Conservation (phyloP, 805 yeast genomes). For the Starmerella davenportii region DNA sequence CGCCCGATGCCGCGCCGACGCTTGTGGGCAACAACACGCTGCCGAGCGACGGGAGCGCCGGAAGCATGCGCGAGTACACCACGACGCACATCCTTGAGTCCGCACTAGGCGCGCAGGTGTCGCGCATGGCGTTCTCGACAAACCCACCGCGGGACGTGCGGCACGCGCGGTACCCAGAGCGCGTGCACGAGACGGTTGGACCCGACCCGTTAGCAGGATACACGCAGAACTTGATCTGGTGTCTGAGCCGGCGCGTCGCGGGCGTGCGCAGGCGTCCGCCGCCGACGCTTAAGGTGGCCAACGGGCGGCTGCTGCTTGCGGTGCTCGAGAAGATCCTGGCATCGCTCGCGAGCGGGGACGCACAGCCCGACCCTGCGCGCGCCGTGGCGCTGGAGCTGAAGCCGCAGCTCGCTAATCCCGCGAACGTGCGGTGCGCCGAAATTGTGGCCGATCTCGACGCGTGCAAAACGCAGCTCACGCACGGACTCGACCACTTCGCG, state of each 20-base stretch:
- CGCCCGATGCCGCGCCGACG: neutral
- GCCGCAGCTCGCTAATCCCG: constrained; percentile 6
- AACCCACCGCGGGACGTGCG: neutral
- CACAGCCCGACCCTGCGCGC: neutral
- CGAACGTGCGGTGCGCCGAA: constrained; percentile 1
- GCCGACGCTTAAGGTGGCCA: neutral
- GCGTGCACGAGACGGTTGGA: neutral
- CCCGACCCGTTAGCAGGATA: neutral
- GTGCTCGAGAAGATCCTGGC: constrained; percentile 3
- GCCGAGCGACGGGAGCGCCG: neutral
- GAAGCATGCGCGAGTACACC: neutral
- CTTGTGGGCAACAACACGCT: neutral
- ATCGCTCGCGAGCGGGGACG: neutral
- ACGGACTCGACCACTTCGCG: neutral
- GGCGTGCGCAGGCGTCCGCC: constrained; percentile 2
- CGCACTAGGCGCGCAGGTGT: neutral
- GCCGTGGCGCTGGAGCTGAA: constrained; percentile 1
- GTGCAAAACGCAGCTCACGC: neutral
- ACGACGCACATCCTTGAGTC: neutral
- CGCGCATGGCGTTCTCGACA: neutral
- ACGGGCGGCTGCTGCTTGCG: neutral
- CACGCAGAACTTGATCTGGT: constrained; percentile 15
- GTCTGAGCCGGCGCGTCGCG: constrained; percentile 7
- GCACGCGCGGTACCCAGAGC: neutral
- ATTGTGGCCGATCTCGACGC: neutral